phyloP scores from a whole-genome alignment of 805 yeast genomes.

The Wickerhamomyces bovis region DNA sequence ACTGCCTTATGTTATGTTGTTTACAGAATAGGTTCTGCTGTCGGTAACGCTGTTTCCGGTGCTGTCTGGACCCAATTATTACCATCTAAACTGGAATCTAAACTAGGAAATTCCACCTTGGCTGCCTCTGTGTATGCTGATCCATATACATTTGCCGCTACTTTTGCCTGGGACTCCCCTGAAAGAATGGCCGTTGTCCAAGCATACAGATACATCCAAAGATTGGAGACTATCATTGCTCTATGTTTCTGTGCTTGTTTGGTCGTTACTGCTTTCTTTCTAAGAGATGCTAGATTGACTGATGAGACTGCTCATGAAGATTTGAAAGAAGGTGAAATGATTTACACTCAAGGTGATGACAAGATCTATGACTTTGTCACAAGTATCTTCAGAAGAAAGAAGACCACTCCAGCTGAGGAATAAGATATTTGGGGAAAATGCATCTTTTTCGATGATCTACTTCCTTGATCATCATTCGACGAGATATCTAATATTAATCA shows the following conservation, averaged over 20 bases:
- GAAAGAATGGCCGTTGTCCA: constrained; percentile 50
- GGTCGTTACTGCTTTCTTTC: constrained; percentile 38
- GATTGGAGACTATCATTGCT: constrained; percentile 49
- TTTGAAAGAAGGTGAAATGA: constrained; percentile 17
- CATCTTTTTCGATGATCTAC: neutral
- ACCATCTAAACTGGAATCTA: constrained; percentile 34
- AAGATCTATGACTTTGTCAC: constrained; percentile 14
- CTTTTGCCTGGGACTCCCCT: constrained; percentile 57
- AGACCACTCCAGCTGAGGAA: neutral
- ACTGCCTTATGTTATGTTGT: constrained; percentile 51
- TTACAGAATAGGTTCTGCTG: constrained; percentile 59
- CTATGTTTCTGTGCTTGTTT: constrained; percentile 45
- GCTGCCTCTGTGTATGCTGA: constrained; percentile 43
- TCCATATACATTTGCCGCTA: constrained; percentile 44
- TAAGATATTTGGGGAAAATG: too few species aligned
- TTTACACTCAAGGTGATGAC: constrained; percentile 16
- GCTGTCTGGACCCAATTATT: constrained; percentile 67
- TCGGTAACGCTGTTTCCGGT: constrained; percentile 61
- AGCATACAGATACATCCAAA: constrained; percentile 56
- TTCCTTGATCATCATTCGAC: too few species aligned
- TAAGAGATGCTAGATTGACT: constrained; percentile 45
- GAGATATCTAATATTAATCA: too few species aligned
- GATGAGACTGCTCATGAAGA: constrained; percentile 23
- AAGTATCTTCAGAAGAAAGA: constrained; percentile 4
- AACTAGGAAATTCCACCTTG: constrained; percentile 30